Percentiles rank a stretch among this genome's conserved stretches.
phyloP scores from a whole-genome alignment of 768 basidiomycete genomes.

The Lactarius pseudohatsudake region DNA sequence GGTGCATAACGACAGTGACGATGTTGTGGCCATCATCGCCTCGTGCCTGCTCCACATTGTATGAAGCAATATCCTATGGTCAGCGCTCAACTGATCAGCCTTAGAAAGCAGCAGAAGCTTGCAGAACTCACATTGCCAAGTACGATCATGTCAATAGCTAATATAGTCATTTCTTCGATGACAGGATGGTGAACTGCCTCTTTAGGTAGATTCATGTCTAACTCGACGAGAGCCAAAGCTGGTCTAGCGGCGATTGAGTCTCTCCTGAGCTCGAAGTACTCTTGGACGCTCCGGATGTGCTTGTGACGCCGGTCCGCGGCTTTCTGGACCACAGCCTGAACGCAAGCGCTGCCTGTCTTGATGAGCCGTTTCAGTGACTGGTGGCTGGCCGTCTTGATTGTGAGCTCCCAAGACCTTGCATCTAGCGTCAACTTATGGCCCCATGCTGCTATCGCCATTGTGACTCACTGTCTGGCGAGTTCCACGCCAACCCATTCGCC shows the following conservation, averaged over 20 bases:
- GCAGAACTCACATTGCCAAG: neutral
- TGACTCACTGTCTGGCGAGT: slow-evolving; percentile 23
- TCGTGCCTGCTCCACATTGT: slow-evolving; percentile 35
- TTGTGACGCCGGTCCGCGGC: neutral
- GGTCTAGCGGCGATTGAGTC: neutral
- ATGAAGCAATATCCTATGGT: slow-evolving; percentile 34
- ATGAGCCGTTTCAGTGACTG: slow-evolving; percentile 16
- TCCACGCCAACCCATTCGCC: slow-evolving; percentile 20
- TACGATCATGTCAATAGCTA: neutral
- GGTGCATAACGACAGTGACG: slow-evolving; percentile 43
- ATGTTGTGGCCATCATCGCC: slow-evolving; percentile 42
- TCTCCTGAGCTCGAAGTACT: slow-evolving; percentile 6
- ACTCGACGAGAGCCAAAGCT: neutral
- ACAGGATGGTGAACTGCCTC: slow-evolving; percentile 1
- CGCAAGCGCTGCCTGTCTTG: neutral
- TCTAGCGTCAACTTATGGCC: neutral
- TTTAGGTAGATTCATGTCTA: neutral
- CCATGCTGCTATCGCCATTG: neutral
- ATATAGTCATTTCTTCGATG: neutral
- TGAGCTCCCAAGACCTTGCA: slow-evolving; percentile 24
- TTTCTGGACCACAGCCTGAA: neutral
- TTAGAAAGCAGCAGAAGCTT: neutral
- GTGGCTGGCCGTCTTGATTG: slow-evolving; percentile 15
- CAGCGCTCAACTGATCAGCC: neutral
- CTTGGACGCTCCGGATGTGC: slow-evolving; percentile 2